Evolutionary conservation across 2,329 filamentous ascomycete genomes (phyloP), one percentile per base, ranked within the genome.

Genomic region (Colletotrichum noveboracense): DNA sequence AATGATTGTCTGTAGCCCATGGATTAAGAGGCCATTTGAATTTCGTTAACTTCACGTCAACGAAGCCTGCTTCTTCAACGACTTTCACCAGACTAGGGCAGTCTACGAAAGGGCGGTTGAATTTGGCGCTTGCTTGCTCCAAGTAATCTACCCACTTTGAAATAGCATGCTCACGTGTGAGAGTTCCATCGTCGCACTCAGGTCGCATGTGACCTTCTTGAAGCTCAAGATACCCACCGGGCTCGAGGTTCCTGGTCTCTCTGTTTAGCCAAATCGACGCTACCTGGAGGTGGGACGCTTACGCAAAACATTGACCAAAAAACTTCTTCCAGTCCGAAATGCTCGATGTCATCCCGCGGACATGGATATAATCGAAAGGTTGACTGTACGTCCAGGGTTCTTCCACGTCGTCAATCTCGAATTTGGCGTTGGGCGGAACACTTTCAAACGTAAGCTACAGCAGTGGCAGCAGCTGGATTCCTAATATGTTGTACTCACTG

Each of bases 321-420:
- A 92, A 83, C 9, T 80, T 81, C 1, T 84, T 85, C 85, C 88
- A 89, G 78, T 91, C 86, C 13, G 84, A 80, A 69, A 92, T 87
- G 73, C 87, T 88, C n/a, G 86, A 86, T 3, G 86, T 84, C 81
- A 92, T 86, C 66, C 88, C 85, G 28, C 90, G 86, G 43, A 85
- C 82, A 80, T 91, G 89, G 71, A 92, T 88, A 78, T 88, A 89
- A 81, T 91, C 89, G 80, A 91, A 92, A 66, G 88, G 82, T 3
- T 84, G 79, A 74, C 86, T 86, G 26, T 77, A 82, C 5, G 87
- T 82, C 90, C 90, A 92, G 1, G 87, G 83, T 71, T 89, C 86
- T 77, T 90, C 89, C 32, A 87, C 82, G 77, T 92, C 90, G 77
- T 91, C 89, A 43, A 91, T 84, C 66, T 91, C 82, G 80, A 92